Base-by-base conservation (phyloP, 305 asterid genomes). In the Solanum hybrid region DNA sequence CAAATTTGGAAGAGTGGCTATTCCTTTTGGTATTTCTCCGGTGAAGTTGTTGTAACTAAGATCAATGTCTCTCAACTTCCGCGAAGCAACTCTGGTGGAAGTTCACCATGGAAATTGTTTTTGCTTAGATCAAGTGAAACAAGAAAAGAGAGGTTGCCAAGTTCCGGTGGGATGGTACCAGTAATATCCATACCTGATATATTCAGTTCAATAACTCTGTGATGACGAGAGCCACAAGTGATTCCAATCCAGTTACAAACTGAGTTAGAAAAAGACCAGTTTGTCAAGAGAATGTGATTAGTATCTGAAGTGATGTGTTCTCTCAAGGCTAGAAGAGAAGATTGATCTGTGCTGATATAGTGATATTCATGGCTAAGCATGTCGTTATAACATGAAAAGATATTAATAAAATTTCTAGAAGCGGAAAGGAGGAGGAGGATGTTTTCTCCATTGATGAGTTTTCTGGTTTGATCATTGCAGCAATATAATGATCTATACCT, bases 111-210 rank as follows among this genome's bases (percentile, higher is more conserved):
- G 35, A 32, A 32, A 32, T 32, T 32, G 35, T 32, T 32, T 32
- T 32, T 32, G 35, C 35, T 32, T 32, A 89, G 19, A 31, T 89
- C 85, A 24, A 89, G 88, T n/a, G 69, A 84, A 84, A 84, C 34
- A 45, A 85, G 91, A 85, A 75, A 85, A 19, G 90, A 85, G 7
- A 89, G 85, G 27, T 82, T 81, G 60, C 88, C 88, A 27, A 81
- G 31, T 32, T 89, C 14, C 0, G 85, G 77, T 11, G 90, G 88
- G 10, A 89, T 84, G 1, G 34, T 42, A 10, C 90, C 90, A 1
- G 64, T 22, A 3, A 89, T 29, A 0, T 27, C 38, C 90, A 42
- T 42, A 4, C 11, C 5, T 22, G 90, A 72, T 24, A 89, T 69
- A 14, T 34, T 38, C 6, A 84, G 32, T 66, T 3, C 3, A 71